Conservation (phyloP, 331 rosid species). For the Ulmus americana region DNA sequence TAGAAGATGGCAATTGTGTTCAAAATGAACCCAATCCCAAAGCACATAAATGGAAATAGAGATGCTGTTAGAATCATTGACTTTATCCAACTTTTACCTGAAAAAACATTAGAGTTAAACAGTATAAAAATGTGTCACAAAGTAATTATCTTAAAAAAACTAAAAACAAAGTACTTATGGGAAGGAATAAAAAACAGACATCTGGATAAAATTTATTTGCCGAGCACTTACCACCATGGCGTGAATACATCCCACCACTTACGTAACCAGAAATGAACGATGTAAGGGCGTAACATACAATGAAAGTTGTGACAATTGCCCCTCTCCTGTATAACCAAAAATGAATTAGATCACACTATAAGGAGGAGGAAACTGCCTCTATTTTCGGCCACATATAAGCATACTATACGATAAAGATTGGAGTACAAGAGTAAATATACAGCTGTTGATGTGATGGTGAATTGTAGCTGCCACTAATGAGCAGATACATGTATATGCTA, state of each 20-base stretch:
- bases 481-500: background rate
- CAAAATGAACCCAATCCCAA: conserved; percentile 87
- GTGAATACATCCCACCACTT: conserved; percentile 98
- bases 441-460: background rate
- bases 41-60: conserved; percentile 91
- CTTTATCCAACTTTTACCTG: conserved; percentile 97
- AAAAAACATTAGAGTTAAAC: conserved; percentile 4
- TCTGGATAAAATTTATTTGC: background rate
- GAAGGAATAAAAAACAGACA: too few relatives aligned
- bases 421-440: conserved; percentile 12
- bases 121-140: background rate
- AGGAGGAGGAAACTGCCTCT: background rate
- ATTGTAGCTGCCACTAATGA: background rate
- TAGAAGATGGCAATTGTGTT: conserved; percentile 94
- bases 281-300: conserved; percentile 95
- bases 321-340: conserved; percentile 71
- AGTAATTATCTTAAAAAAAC: background rate
- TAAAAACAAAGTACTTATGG: conserved; percentile 4
- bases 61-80: conserved; percentile 99
- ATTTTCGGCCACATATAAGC: background rate
- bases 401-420: background rate
- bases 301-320: conserved; percentile 94
- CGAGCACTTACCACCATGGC: conserved; percentile 73
- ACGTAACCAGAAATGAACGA: conserved; percentile 98
- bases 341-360: background rate